A percentile compares a stretch with the other conserved stretches of the same genome.
Conservation (phyloP, 225 moss, liverwort and hornwort genomes). For the Straminergon stramineum region DNA sequence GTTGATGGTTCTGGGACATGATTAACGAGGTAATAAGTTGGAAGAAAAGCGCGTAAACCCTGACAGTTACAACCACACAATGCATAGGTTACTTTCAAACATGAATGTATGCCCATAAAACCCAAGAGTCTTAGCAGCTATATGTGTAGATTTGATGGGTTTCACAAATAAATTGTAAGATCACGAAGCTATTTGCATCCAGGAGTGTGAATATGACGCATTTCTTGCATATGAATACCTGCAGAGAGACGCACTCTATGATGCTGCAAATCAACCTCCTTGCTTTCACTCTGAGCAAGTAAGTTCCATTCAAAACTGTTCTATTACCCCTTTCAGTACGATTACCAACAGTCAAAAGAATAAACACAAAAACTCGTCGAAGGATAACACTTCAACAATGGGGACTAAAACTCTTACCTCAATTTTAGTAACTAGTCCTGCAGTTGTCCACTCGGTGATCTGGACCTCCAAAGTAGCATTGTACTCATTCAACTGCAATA, state of each 20-base stretch:
- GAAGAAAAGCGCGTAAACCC: slow-evolving; percentile 54
- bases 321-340: neutral
- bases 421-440: slow-evolving; percentile 52
- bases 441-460: slow-evolving; percentile 58
- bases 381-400: neutral
- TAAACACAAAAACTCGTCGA: neutral
- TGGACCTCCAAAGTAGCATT: slow-evolving; percentile 49
- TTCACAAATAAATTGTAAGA: neutral
- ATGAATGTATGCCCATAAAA: neutral
- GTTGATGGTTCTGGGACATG: slow-evolving; percentile 1
- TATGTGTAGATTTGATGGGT: neutral
- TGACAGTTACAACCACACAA: neutral
- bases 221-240: neutral
- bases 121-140: neutral
- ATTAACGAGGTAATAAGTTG: slow-evolving; percentile 33
- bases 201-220: neutral
- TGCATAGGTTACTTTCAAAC: neutral
- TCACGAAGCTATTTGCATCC: neutral
- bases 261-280: neutral
- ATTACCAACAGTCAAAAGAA: neutral
- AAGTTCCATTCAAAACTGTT: neutral
- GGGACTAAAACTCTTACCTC: slow-evolving; percentile 33
- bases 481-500: slow-evolving; percentile 45
- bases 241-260: neutral
- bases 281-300: neutral